Base-by-base conservation (phyloP, 1,284 basidiomycete species). In the Cutaneotrichosporon sp. region DNA sequence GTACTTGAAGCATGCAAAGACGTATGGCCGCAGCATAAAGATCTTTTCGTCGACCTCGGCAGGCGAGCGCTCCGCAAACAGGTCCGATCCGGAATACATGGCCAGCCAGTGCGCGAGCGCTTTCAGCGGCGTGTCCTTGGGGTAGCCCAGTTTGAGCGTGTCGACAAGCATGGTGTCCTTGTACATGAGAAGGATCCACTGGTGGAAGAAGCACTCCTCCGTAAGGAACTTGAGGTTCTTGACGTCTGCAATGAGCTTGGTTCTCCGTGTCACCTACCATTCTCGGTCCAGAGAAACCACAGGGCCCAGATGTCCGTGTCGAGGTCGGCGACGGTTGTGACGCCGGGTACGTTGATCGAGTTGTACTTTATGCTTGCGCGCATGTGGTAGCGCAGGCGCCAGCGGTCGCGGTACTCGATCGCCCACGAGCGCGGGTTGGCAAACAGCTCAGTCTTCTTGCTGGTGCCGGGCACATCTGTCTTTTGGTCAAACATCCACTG, bases 1-100 rank as follows among this genome's bases (percentile, higher is more conserved):
- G 59, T 79, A 80, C 68, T 75, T 63, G 10, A 78, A 77, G 18
- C 76, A 76, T 0, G 77, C 78, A 60, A 80, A 79, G 13, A 79
- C 78, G 54, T 74, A 80, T 0, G 79, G 79, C 14, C 78, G 70
- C 17, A 79, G 65, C 20, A 79, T 73, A 56, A 79, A 80, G 52
- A 79, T 73, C 59, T 76, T 76, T 56, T 79, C 75, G 50, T 79
- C 77, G n/a, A 77, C 69, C 47, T 78, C 76, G 13, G 69, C 66
- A 2, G 64, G 54, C 0, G 65, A 72, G 30, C 76, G 74, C 20
- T 69, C 68, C 2, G 48, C 60, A 23, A 53, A 52, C 13, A 63
- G 44, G 50, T 67, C 64, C 41, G 51, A 58, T 2, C 70, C 69
- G 8, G 70, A 68, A 13, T 72, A 49, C 4, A 68, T 47, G 14